phyloP scores from a whole-genome alignment of 2,329 filamentous ascomycete species.

The Colletotrichum graminicola region DNA sequence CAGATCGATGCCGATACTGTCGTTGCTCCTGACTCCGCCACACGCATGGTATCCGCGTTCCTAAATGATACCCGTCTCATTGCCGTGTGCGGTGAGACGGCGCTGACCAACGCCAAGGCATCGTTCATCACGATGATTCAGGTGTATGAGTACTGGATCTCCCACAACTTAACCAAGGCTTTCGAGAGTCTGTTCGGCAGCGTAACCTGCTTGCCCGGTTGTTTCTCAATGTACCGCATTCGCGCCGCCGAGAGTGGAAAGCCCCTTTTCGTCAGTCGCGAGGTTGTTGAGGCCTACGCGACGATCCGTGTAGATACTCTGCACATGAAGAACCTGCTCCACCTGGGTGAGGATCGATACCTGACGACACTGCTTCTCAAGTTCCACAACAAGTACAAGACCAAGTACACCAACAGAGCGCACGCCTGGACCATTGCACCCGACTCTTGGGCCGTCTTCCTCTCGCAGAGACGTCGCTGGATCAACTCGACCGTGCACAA shows the following conservation, averaged over 20 bases:
- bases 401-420: conserved; percentile 93
- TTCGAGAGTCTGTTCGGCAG: conserved; percentile 98
- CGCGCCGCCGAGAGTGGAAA: conserved; percentile 94
- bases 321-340: conserved; percentile 98
- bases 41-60: conserved; percentile 92
- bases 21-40: conserved; percentile 88
- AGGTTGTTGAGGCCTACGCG: conserved; percentile 88
- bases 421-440: conserved; percentile 98
- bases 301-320: conserved; percentile 97
- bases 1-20: conserved; percentile 98
- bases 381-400: conserved; percentile 94
- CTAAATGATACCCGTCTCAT: conserved; percentile 93
- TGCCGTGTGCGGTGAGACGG: conserved; percentile 94
- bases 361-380: conserved; percentile 95
- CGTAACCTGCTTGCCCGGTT: conserved; percentile 97
- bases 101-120: conserved; percentile 89
- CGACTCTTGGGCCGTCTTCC: conserved; percentile 92
- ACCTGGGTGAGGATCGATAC: conserved; percentile 97
- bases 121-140: conserved; percentile 99
- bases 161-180: conserved; percentile 95
- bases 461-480: conserved; percentile 98
- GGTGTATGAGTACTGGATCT: conserved; percentile 99
- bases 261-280: conserved; percentile 93
- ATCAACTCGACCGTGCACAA: conserved; percentile 99
- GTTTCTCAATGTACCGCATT: conserved; percentile 99